phyloP scores from a whole-genome alignment of 768 basidiomycete genomes.

The Thelephora aurantiotincta region DNA sequence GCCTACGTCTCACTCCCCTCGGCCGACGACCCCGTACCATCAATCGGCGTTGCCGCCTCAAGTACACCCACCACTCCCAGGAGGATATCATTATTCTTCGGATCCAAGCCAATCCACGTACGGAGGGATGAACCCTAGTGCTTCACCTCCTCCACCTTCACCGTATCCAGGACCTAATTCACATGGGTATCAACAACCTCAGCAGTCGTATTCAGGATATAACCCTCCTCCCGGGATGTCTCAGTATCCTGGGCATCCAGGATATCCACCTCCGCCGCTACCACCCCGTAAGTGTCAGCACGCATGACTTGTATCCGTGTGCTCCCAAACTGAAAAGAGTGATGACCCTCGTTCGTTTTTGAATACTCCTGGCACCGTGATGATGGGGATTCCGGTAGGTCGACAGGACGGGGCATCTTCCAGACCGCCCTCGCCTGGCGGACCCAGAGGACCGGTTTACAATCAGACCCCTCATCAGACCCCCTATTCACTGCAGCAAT shows the following conservation, averaged over 20 bases:
- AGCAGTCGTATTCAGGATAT: not conserved
- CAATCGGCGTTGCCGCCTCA: not conserved
- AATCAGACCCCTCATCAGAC: conserved; percentile 12
- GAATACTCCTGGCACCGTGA: not conserved
- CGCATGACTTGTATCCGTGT: not conserved
- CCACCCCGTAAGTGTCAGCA: conserved; percentile 23
- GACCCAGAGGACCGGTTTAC: conserved; percentile 12
- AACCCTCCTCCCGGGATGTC: conserved; percentile 1
- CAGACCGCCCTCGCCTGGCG: conserved; percentile 11
- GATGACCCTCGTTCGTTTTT: not conserved
- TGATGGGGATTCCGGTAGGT: too few relatives aligned
- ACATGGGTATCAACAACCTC: not conserved
- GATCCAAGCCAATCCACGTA: conserved; percentile 14
- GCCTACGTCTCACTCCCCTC: not conserved
- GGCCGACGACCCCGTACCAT: conserved; percentile 1
- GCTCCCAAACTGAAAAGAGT: conserved; percentile 5
- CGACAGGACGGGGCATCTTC: not conserved
- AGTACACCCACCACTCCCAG: conserved; percentile 4
- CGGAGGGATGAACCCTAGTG: not conserved
- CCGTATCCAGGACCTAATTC: not conserved
- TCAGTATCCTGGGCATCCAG: conserved; percentile 2
- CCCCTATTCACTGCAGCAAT: too few relatives aligned
- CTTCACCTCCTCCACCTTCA: not conserved
- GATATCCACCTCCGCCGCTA: conserved; percentile 16
- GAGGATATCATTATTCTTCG: conserved; percentile 12